Conservation (phyloP, 495 filamentous ascomycete species). For the Extremus antarcticus region DNA sequence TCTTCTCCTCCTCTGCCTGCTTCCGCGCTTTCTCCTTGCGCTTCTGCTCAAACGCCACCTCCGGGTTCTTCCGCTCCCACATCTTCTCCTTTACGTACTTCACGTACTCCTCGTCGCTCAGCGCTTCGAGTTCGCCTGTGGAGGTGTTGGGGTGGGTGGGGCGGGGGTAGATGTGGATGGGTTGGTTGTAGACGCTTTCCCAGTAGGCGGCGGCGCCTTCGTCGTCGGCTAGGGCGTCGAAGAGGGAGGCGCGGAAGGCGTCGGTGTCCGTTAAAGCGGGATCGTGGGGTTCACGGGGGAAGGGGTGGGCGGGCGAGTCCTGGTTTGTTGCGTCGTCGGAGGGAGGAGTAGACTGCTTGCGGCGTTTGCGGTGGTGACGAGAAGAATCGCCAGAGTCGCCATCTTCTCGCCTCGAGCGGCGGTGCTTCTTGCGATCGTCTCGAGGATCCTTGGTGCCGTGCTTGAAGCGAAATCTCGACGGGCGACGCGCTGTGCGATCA, state of each 20-base stretch:
- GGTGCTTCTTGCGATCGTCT: background rate
- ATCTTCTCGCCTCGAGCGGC: background rate
- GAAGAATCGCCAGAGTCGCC: background rate
- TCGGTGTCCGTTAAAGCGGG: slow-evolving; percentile 27
- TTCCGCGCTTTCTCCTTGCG: slow-evolving; percentile 40
- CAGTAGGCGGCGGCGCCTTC: slow-evolving; percentile 88
- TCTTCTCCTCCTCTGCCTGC: slow-evolving; percentile 36
- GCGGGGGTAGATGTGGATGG: slow-evolving; percentile 56
- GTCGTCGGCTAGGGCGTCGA: slow-evolving; percentile 97
- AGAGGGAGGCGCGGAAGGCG: slow-evolving; percentile 90
- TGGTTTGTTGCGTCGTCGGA: background rate
- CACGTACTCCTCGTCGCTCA: slow-evolving; percentile 87
- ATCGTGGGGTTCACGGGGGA: slow-evolving; percentile 16
- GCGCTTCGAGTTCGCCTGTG: slow-evolving; percentile 60
- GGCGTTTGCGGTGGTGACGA: background rate
- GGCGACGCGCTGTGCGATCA: background rate
- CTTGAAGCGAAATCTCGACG: slow-evolving; percentile 17
- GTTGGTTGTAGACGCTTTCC: slow-evolving; percentile 90
- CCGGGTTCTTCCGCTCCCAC: slow-evolving; percentile 78
- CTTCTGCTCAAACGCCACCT: slow-evolving; percentile 54
- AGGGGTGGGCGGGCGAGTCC: slow-evolving; percentile 9
- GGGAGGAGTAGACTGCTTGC: slow-evolving; percentile 3
- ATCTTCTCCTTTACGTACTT: slow-evolving; percentile 72
- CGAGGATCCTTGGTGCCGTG: slow-evolving; percentile 1
- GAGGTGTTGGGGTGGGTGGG: slow-evolving; percentile 30